Evolutionary conservation across 768 basidiomycete species (phyloP).

Genomic region (Lyophyllum shimeji): DNA sequence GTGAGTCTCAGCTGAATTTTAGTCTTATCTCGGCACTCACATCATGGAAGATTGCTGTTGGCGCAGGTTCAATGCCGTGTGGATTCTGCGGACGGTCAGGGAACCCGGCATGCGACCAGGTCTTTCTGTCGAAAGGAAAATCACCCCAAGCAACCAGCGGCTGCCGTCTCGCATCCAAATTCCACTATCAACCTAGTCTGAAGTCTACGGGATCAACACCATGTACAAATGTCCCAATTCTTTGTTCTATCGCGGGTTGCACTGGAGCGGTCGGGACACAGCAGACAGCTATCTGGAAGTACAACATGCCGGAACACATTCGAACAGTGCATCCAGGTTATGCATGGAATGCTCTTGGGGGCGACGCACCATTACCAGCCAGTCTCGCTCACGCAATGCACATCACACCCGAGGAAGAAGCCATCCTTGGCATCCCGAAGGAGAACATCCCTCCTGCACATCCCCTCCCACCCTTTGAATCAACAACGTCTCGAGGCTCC

Average conservation of each 20-base stretch:
- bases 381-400: neutral
- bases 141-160: neutral
- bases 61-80: neutral
- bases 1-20: neutral
- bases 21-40: neutral
- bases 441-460: neutral
- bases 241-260: no score
- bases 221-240: no score
- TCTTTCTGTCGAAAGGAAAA: neutral
- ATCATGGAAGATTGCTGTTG: neutral
- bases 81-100: neutral
- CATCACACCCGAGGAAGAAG: neutral
- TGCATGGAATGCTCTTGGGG: neutral
- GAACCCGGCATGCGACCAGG: neutral
- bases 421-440: no score
- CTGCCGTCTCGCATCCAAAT: neutral
- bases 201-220: neutral
- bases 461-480: neutral
- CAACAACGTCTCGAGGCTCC: neutral
- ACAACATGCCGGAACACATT: no score
- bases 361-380: neutral
- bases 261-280: no score
- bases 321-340: no score
- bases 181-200: neutral
- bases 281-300: no score